Conservation (phyloP, 345 rosid species). For the Rhizophora apiculata region DNA sequence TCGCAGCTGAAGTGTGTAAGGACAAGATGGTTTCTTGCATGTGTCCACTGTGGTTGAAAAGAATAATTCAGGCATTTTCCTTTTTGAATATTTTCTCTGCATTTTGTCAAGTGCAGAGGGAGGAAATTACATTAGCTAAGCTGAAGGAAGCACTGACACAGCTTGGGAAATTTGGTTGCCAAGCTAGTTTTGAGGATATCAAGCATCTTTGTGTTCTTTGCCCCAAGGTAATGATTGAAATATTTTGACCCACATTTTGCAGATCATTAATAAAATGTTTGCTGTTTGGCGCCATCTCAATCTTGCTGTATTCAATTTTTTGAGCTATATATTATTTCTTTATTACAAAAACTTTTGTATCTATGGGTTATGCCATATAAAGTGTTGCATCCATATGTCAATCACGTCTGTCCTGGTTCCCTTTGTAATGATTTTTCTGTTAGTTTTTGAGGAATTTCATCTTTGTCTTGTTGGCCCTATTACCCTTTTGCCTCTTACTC, state of each 20-base stretch:
- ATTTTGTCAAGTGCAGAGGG: conserved; percentile 38
- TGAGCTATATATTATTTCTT: too few relatives aligned
- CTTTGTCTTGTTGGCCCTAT: too few relatives aligned
- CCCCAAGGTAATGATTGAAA: conserved; percentile 54
- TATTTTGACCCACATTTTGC: neutral
- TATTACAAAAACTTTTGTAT: too few relatives aligned
- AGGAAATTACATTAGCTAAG: conserved; percentile 30
- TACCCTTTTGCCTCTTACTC: too few relatives aligned
- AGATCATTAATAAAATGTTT: too few relatives aligned
- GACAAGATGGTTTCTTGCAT: conserved; percentile 32
- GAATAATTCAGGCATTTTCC: conserved; percentile 57
- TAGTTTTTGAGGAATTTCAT: too few relatives aligned
- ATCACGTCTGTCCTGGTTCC: too few relatives aligned
- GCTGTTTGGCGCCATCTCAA: too few relatives aligned
- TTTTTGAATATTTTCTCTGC: conserved; percentile 57
- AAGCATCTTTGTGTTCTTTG: conserved; percentile 63
- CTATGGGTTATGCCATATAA: too few relatives aligned
- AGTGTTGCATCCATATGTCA: too few relatives aligned
- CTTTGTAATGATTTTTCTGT: too few relatives aligned
- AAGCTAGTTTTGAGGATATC: conserved; percentile 50
- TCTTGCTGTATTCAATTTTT: too few relatives aligned
- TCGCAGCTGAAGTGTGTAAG: conserved; percentile 15
- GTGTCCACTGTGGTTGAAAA: conserved; percentile 80
- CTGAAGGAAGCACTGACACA: conserved; percentile 51
- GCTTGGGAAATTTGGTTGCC: conserved; percentile 48